Evolutionary conservation across 768 basidiomycete species (phyloP), one percentile per base, ranked within the genome.

Genomic region (Trametes villosa): DNA sequence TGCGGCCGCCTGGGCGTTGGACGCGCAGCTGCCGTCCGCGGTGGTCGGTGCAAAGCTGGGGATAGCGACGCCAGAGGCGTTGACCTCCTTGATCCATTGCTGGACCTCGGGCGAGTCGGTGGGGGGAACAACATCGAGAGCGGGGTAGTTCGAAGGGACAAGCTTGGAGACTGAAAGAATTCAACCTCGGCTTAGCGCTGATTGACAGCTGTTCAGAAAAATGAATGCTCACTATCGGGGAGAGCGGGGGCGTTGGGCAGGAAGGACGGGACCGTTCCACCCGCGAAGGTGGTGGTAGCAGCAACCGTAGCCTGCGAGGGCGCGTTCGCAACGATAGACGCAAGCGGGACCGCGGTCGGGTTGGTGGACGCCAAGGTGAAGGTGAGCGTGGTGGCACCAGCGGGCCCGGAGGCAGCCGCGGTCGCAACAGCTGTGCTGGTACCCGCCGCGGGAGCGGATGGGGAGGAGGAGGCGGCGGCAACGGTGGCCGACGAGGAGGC

Each of bases 11-110:
- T 68, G 60, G 0, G 69, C 72, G 70, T 91, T 89, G 36, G 82
- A 79, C 2, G 83, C 70, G 69, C 91, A 93, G 26, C 77, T 74
- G 50, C 73, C 74, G 20, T 65, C 53, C n/a, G 58, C 64, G 17
- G 77, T 89, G n/a, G 77, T 89, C 26, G 74, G 72, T 2, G 71
- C 20, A 61, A 88, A 74, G 70, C 78, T 65, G 9, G 91, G 90
- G 67, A 91, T 87, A 3, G 68, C 45, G 38, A 89, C 65, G 36
- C 87, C 86, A 11, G 85, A 83, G 44, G 75, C 74, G 6, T 67
- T 48, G 26, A 92, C 85, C 15, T 88, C 83, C 55, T 78, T 51
- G n/a, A 87, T 85, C 91, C 91, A 93, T 68, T 84, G 79, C 64
- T 83, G 76, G 9, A 92, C 89, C 63, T 87, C 74, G 20, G 83